These are phyloP conservation scores for Termitomyces sp. DNA, from an alignment of 1,284 basidiomycete genomes.

Conservation along the genomic window DNA sequence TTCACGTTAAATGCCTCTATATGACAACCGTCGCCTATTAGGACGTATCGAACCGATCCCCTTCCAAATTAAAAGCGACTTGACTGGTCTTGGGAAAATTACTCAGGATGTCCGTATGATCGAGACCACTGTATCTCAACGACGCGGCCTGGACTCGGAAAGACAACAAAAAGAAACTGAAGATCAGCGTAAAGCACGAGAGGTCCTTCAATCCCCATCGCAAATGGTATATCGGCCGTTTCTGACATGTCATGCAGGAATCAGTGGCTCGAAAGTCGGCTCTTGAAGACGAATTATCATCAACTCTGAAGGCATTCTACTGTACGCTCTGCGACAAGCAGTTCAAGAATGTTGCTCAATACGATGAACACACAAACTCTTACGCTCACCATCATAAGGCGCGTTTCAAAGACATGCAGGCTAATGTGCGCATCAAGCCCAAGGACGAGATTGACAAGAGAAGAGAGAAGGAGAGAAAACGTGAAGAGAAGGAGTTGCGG, in stretches of 20 bases:
- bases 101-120: conserved; percentile 76
- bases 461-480: conserved; percentile 76
- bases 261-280: conserved; percentile 60
- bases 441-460: conserved; percentile 63
- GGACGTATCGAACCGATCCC: conserved; percentile 78
- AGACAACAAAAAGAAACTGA: conserved; percentile 72
- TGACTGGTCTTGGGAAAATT: conserved; percentile 71
- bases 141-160: conserved; percentile 73
- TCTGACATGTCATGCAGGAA: conserved; percentile 40
- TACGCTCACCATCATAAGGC: conserved; percentile 82
- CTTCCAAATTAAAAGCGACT: conserved; percentile 71
- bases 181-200: conserved; percentile 64
- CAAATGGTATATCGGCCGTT: conserved; percentile 2
- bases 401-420: conserved; percentile 72
- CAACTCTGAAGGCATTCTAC: conserved; percentile 68
- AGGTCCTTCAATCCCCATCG: conserved; percentile 38
- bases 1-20: conserved; percentile 2
- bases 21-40: conserved; percentile 24
- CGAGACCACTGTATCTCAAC: conserved; percentile 75
- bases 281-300: conserved; percentile 60
- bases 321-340: conserved; percentile 80
- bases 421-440: conserved; percentile 51
- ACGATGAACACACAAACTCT: conserved; percentile 81
- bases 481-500: conserved; percentile 75
- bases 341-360: conserved; percentile 76